Conservation (phyloP, 192 early-diverging fungal genomes). For the Kappamyces sp. region DNA sequence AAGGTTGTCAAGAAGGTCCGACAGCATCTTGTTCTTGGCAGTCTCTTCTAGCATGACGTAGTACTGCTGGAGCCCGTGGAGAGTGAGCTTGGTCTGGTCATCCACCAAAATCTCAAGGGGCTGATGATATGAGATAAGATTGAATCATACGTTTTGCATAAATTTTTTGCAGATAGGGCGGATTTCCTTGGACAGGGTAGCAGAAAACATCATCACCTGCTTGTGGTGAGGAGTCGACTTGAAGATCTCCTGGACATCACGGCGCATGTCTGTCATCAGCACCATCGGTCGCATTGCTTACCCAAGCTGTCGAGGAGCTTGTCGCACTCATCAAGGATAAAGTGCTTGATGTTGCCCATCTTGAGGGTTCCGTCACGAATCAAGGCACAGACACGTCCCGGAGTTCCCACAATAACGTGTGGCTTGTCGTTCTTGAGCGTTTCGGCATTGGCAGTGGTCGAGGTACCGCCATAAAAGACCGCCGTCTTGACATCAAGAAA, state of each 20-base stretch:
- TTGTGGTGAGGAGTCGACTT: constrained; percentile 88
- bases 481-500: constrained; percentile 89
- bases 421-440: constrained; percentile 85
- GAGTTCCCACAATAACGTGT: constrained; percentile 94
- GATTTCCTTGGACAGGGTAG: constrained; percentile 89
- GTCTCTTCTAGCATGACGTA: constrained; percentile 78
- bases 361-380: constrained; percentile 80
- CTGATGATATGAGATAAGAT: constrained; percentile 25
- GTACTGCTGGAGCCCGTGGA: constrained; percentile 95
- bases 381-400: constrained; percentile 85
- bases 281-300: constrained; percentile 39
- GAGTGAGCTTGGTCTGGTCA: constrained; percentile 94
- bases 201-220: constrained; percentile 99
- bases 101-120: constrained; percentile 97
- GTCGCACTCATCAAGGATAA: constrained; percentile 98
- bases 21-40: constrained; percentile 91
- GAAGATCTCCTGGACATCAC: constrained; percentile 97
- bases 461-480: constrained; percentile 88
- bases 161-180: constrained; percentile 93
- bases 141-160: constrained; percentile 76
- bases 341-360: constrained; percentile 84
- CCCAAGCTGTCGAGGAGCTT: constrained; percentile 90
- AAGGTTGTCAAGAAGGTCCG: constrained; percentile 83
- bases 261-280: constrained; percentile 80
- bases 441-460: constrained; percentile 72